Evolutionary conservation across 495 filamentous ascomycete species (phyloP), one percentile per base, ranked within the genome.

Genomic region (Xanthoparmelia taractica): DNA sequence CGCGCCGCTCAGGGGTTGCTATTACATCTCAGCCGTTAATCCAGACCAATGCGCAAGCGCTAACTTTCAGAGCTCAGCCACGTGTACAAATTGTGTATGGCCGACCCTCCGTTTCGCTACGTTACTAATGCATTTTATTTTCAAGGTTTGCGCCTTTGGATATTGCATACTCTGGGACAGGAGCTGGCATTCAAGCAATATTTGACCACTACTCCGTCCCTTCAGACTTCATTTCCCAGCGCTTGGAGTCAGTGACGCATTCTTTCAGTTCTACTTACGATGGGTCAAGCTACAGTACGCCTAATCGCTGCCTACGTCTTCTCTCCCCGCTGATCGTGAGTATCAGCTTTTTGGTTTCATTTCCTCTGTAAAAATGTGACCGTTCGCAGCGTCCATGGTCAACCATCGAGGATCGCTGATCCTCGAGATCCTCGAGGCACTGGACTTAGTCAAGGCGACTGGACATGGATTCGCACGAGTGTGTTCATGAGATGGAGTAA

Each of bases 401-500:
- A 20, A 43, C 40, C 40, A 13, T 38, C 37, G 37, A 38, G 37
- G 10, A 38, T 38, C 37, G 37, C 37, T 38, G 37, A 38, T 38
- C 37, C 37, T 7, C 18, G 40, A 10, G 20, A n/a, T n/a, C n/a
- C n/a, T n/a, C n/a, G n/a, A n/a, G n/a, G 41, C 12, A 11, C 8
- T 29, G 58, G 4, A 17, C 58, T 60, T 15, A 60, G 58, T 36
- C 58, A 60, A n/a, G 58, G 58, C 4, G 58, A 60, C 41, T 60
- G 58, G 58, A 45, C 58, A 2, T 60, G 58, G 58, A 48, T 60
- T 45, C 58, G 58, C 13, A 45, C 58, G 2, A 48, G 58, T 20
- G 36, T 60, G 8, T 60, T 45, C 23, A 43, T 60, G 41, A 43
- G 58, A 60, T 60, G 58, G 58, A 60, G 58, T 17, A 23, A 60